A percentile compares a stretch with the other conserved stretches of the same genome.
Conservation (phyloP, 23 red algal genomes). For the Gracilaria domingensis region DNA sequence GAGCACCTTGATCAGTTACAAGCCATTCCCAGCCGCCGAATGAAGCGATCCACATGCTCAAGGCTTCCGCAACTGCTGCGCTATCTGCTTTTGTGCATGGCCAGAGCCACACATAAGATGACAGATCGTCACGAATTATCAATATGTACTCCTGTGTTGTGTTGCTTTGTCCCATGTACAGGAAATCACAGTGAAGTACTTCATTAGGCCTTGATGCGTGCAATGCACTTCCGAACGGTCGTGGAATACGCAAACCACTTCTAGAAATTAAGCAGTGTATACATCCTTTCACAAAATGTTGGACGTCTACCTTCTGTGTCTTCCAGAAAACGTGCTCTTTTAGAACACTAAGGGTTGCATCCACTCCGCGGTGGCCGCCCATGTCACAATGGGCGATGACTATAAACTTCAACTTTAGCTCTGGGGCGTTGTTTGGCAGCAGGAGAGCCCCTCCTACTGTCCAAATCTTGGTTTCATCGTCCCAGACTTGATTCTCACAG, state of each 20-base stretch:
- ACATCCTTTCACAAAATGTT: slow-evolving; percentile 22
- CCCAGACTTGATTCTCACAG: neutral
- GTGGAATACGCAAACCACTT: slow-evolving; percentile 7
- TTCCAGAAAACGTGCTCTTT: slow-evolving; percentile 17
- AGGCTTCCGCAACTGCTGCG: slow-evolving; percentile 7
- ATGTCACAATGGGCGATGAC: slow-evolving; percentile 29
- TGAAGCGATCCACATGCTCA: slow-evolving; percentile 1
- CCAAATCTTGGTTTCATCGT: neutral
- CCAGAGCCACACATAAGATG: slow-evolving; percentile 16
- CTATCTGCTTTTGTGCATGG: neutral
- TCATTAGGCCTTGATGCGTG: slow-evolving; percentile 31
- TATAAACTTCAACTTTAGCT: slow-evolving; percentile 41
- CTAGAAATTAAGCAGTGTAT: slow-evolving; percentile 27
- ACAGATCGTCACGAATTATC: slow-evolving; percentile 1
- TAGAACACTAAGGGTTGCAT: slow-evolving; percentile 24
- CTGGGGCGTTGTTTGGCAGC: neutral
- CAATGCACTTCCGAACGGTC: slow-evolving; percentile 26
- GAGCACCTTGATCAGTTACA: slow-evolving; percentile 32
- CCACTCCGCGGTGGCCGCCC: slow-evolving; percentile 29
- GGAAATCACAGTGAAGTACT: slow-evolving; percentile 55
- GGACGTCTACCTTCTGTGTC: slow-evolving; percentile 22
- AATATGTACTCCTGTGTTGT: neutral
- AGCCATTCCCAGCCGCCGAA: slow-evolving; percentile 25
- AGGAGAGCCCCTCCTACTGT: slow-evolving; percentile 3
- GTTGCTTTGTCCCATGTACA: slow-evolving; percentile 44